Evolutionary conservation across 345 rosid species (phyloP).

Genomic region (Hibiscus syriacus): DNA sequence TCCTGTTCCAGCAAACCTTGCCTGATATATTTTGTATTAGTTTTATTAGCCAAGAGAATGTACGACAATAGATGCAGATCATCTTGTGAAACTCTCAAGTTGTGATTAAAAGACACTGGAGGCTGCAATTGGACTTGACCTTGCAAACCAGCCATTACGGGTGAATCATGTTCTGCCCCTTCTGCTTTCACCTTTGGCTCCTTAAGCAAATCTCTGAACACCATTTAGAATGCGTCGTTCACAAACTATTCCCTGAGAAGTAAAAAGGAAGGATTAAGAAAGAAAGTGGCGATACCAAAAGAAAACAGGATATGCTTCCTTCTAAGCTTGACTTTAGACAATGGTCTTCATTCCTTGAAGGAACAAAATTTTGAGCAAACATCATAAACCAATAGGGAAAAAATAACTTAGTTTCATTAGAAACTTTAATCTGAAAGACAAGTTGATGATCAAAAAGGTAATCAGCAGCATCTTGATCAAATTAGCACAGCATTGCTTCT

Average conservation of each 20-base stretch:
- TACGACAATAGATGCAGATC: constrained; percentile 15
- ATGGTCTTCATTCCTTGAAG: neutral
- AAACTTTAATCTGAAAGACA: neutral
- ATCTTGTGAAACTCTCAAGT: constrained; percentile 4
- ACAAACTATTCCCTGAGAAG: neutral
- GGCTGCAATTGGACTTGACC: constrained; percentile 1
- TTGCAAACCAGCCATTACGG: constrained; percentile 9
- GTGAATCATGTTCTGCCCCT: constrained; percentile 12
- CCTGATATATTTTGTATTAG: constrained; percentile 7
- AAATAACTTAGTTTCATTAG: neutral
- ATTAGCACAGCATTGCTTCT: neutral
- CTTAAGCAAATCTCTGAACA: constrained; percentile 28
- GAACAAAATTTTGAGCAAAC: neutral
- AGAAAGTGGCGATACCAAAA: neutral
- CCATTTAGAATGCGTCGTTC: constrained; percentile 18
- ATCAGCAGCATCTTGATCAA: neutral
- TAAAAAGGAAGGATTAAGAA: neutral
- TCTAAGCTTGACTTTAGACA: neutral
- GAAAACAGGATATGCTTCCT: neutral
- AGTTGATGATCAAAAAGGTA: neutral
- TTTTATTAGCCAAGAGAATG: constrained; percentile 18
- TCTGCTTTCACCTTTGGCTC: constrained; percentile 14
- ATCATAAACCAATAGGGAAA: neutral
- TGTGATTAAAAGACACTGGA: neutral
- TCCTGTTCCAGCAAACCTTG: constrained; percentile 15